Conservation (phyloP, 2,329 filamentous ascomycete species). For the Botryotinia globosa region DNA sequence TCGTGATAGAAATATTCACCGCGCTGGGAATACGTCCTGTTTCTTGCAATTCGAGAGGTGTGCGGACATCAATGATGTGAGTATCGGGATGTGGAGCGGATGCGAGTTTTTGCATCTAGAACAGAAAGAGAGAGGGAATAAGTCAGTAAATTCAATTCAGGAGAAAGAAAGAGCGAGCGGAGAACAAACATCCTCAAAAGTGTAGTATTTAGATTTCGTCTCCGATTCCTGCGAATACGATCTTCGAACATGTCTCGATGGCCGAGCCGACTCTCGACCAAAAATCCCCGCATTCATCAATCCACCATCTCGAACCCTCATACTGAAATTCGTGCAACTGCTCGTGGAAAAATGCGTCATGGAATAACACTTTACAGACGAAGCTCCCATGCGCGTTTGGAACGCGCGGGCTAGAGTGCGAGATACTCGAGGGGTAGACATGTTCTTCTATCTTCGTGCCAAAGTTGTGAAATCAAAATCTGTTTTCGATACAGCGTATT, state of each 20-base stretch:
- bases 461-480: not conserved
- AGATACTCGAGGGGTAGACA: not conserved
- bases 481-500: not conserved
- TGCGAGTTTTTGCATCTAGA: not conserved
- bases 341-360: not conserved
- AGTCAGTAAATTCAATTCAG: not conserved
- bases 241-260: not conserved
- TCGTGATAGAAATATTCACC: slow-evolving; percentile 77
- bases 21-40: slow-evolving; percentile 76
- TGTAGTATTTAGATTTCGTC: not conserved
- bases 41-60: slow-evolving; percentile 62
- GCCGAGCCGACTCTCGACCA: not conserved
- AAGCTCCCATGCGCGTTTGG: not conserved
- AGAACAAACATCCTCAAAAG: slow-evolving; percentile 11
- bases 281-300: not conserved
- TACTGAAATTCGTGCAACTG: not conserved
- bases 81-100: not conserved
- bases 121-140: not conserved
- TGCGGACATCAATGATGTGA: slow-evolving; percentile 56
- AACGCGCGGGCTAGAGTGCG: not conserved
- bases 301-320: not conserved
- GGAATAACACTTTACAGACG: not conserved
- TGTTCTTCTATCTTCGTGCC: not conserved
- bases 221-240: not conserved
- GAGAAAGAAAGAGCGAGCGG: not conserved